phyloP scores from a whole-genome alignment of 2,329 filamentous ascomycete species.

The Venturia effusa region DNA sequence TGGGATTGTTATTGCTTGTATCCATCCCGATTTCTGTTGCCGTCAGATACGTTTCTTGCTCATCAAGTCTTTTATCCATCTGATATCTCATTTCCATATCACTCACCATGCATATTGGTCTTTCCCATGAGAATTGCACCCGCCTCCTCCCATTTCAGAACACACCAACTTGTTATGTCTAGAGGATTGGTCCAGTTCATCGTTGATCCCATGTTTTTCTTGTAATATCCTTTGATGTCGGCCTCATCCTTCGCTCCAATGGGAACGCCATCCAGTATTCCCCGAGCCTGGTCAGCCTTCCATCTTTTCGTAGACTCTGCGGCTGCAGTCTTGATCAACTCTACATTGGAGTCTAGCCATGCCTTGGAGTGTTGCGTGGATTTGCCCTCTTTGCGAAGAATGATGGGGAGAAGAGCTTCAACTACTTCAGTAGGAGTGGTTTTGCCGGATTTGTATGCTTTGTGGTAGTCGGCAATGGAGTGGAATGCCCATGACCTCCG shows the following conservation, averaged over 20 bases:
- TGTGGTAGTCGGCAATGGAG: slow-evolving; percentile 66
- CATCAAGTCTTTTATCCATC: neutral
- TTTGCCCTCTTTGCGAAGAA: slow-evolving; percentile 44
- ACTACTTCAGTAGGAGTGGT: slow-evolving; percentile 63
- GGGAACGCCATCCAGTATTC: slow-evolving; percentile 70
- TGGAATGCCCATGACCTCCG: slow-evolving; percentile 43
- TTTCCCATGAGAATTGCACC: slow-evolving; percentile 69
- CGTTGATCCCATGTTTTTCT: slow-evolving; percentile 53
- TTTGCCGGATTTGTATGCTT: slow-evolving; percentile 57
- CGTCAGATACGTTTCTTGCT: neutral
- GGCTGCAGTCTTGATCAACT: slow-evolving; percentile 57
- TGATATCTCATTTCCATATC: neutral
- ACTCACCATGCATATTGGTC: slow-evolving; percentile 54
- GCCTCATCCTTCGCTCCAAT: slow-evolving; percentile 78
- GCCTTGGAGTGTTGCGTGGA: slow-evolving; percentile 57
- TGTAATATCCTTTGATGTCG: slow-evolving; percentile 59
- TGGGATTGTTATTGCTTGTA: slow-evolving; percentile 72
- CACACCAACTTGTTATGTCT: slow-evolving; percentile 55
- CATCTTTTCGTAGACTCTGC: slow-evolving; percentile 64
- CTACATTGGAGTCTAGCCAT: slow-evolving; percentile 58
- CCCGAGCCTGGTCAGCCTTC: slow-evolving; percentile 51
- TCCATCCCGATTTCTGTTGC: slow-evolving; percentile 54
- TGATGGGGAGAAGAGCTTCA: slow-evolving; percentile 59
- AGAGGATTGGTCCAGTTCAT: slow-evolving; percentile 40
- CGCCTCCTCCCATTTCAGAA: slow-evolving; percentile 58